Evolutionary conservation across 139 green algal species (phyloP).

Genomic region (Chlorella vulgaris): DNA sequence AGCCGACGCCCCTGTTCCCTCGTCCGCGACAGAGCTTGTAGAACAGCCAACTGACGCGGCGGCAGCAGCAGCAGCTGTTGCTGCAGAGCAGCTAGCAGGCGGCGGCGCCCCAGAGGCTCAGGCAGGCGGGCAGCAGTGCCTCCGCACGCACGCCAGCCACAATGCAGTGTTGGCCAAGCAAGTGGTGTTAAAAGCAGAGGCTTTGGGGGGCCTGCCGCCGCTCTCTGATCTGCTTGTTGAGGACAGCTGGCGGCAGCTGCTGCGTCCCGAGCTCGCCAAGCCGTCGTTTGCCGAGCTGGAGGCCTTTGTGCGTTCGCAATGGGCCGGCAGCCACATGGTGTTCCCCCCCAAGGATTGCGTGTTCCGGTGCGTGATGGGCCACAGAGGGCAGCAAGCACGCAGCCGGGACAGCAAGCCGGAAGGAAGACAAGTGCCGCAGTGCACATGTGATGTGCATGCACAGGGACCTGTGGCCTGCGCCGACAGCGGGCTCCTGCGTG

Average conservation of each 20-base stretch:
- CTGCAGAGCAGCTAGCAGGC: background rate
- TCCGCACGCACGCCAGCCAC: slow-evolving; percentile 32
- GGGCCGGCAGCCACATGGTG: slow-evolving; percentile 58
- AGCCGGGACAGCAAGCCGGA: too few relatives aligned
- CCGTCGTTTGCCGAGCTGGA: slow-evolving; percentile 53
- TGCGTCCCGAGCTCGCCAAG: slow-evolving; percentile 60
- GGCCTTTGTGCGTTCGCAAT: slow-evolving; percentile 73
- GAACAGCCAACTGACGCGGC: background rate
- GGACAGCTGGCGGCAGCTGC: slow-evolving; percentile 53
- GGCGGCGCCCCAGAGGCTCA: background rate
- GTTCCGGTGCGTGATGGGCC: slow-evolving; percentile 63
- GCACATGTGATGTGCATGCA: too few relatives aligned
- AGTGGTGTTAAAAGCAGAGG: slow-evolving; percentile 30
- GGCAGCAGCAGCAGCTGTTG: background rate
- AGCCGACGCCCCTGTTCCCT: background rate
- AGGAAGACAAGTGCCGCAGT: too few relatives aligned
- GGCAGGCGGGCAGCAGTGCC: slow-evolving; percentile 18
- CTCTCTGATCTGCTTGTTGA: slow-evolving; percentile 70
- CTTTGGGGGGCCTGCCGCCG: slow-evolving; percentile 16
- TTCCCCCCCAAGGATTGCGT: slow-evolving; percentile 80
- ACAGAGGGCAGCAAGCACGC: background rate
- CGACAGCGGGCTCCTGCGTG: too few relatives aligned
- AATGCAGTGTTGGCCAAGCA: slow-evolving; percentile 44
- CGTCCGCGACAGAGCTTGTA: background rate
- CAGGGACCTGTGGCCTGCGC: too few relatives aligned